phyloP scores from a whole-genome alignment of 2,329 filamentous ascomycete species.

The Ophioceras dolichostomum region DNA sequence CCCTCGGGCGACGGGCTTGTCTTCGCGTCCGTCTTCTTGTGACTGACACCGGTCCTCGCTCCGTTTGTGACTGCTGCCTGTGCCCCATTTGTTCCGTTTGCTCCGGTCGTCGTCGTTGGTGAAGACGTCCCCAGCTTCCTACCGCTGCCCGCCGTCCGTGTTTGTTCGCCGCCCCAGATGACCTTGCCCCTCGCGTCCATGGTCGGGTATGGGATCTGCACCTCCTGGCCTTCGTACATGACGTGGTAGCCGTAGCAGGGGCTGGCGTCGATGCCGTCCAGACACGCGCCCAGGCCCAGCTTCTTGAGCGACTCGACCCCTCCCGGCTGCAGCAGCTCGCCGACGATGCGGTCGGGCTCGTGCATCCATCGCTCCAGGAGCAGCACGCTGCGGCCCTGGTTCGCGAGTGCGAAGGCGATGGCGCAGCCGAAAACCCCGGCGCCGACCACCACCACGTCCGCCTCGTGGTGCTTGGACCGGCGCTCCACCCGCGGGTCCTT shows the following conservation, averaged over 20 bases:
- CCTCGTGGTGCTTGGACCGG: slow-evolving; percentile 45
- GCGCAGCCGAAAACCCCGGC: slow-evolving; percentile 86
- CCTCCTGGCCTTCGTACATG: slow-evolving; percentile 62
- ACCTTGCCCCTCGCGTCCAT: slow-evolving; percentile 36
- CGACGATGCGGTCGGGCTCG: slow-evolving; percentile 91
- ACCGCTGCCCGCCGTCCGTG: slow-evolving; percentile 5
- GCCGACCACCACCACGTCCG: slow-evolving; percentile 83
- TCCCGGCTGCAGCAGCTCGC: slow-evolving; percentile 87
- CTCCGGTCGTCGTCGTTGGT: slow-evolving; percentile 7
- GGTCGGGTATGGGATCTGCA: slow-evolving; percentile 68
- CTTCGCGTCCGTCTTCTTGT: slow-evolving; percentile 12
- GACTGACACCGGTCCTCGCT: slow-evolving; percentile 12
- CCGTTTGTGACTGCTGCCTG: slow-evolving; percentile 6
- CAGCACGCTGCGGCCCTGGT: slow-evolving; percentile 83
- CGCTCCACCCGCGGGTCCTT: slow-evolving; percentile 19
- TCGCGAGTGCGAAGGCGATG: slow-evolving; percentile 69
- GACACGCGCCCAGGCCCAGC: slow-evolving; percentile 67
- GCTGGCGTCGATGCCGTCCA: slow-evolving; percentile 82
- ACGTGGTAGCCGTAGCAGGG: slow-evolving; percentile 79
- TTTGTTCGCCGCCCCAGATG: slow-evolving; percentile 2
- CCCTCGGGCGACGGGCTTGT: slow-evolving; percentile 54
- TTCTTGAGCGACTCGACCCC: slow-evolving; percentile 71
- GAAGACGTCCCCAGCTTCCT: no score
- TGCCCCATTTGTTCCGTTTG: slow-evolving; percentile 11
- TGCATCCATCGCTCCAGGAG: slow-evolving; percentile 81